Conservation (phyloP, 2,329 filamentous ascomycete species). For the Hymenoscyphus albidus region DNA sequence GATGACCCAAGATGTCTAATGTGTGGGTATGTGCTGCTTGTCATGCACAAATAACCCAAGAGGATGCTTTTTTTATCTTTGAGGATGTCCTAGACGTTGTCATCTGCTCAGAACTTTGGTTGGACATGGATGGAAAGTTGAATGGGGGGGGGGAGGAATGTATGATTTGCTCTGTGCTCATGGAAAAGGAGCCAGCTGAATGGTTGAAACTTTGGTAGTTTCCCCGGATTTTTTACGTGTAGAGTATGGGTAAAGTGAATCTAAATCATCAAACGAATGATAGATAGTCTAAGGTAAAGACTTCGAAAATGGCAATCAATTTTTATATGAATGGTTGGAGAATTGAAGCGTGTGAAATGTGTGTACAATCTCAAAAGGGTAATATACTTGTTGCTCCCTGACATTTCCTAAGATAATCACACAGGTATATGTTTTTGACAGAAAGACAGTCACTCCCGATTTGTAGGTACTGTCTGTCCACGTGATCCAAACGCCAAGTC, state of each 20-base stretch:
- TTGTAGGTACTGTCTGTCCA: neutral
- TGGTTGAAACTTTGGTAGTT: neutral
- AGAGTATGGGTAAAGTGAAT: neutral
- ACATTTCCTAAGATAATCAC: too few relatives aligned
- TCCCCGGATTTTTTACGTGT: neutral
- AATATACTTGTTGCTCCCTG: too few relatives aligned
- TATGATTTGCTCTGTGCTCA: constrained; percentile 8
- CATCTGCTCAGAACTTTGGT: constrained; percentile 6
- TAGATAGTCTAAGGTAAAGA: neutral
- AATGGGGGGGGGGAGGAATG: constrained; percentile 1
- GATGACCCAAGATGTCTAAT: neutral
- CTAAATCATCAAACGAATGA: neutral
- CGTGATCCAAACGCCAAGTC: constrained; percentile 5
- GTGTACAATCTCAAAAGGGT: too few relatives aligned
- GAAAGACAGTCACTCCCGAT: too few relatives aligned
- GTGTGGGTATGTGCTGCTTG: neutral
- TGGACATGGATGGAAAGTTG: constrained; percentile 13
- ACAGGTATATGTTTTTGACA: too few relatives aligned
- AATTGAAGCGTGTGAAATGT: too few relatives aligned
- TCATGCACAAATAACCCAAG: neutral
- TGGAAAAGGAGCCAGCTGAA: neutral
- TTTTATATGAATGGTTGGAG: too few relatives aligned
- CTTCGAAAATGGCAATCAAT: too few relatives aligned
- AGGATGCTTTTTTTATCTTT: constrained; percentile 5
- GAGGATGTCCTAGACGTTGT: constrained; percentile 6